A percentile compares a stretch with the other conserved stretches of the same genome.
phyloP scores from a whole-genome alignment of 164 flowering plant genomes.

The Magnolia kwangsiensis region DNA sequence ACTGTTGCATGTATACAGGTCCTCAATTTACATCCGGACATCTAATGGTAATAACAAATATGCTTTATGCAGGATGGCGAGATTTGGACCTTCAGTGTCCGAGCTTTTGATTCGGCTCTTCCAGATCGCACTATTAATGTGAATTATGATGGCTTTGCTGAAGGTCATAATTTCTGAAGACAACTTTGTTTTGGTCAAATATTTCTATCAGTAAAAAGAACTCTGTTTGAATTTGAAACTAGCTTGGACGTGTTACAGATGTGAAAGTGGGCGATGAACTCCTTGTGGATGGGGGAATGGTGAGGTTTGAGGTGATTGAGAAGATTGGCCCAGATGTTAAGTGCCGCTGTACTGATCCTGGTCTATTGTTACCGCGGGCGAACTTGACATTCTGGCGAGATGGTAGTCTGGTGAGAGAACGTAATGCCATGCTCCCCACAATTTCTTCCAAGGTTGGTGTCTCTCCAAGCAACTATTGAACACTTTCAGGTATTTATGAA shows the following conservation, averaged over 20 bases:
- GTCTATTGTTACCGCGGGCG: conserved; percentile 87
- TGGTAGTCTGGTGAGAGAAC: conserved; percentile 86
- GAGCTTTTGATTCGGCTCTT: conserved; percentile 63
- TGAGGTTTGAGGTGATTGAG: conserved; percentile 95
- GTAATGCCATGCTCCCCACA: conserved; percentile 98
- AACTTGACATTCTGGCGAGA: conserved; percentile 91
- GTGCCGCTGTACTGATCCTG: conserved; percentile 91
- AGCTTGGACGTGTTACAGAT: conserved; percentile 39
- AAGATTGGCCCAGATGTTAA: conserved; percentile 97
- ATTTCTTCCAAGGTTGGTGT: conserved; percentile 83
- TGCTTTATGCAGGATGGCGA: conserved; percentile 78
- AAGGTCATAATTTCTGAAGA: conserved; percentile 45
- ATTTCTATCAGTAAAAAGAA: too few species aligned
- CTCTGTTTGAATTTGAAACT: conserved; percentile 11
- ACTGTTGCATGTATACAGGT: not conserved
- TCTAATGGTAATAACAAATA: not conserved
- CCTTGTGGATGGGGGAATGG: conserved; percentile 99
- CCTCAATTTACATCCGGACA: not conserved
- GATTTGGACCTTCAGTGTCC: conserved; percentile 89
- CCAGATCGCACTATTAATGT: conserved; percentile 89
- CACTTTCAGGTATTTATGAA: too few species aligned
- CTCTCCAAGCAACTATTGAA: not conserved
- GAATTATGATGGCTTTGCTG: conserved; percentile 96
- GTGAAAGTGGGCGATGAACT: conserved; percentile 92
- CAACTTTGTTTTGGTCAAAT: not conserved